These are phyloP conservation scores for Tetrahymena malaccensis DNA, from an alignment of 73 alveolate genomes.

Conservation along the genomic window DNA sequence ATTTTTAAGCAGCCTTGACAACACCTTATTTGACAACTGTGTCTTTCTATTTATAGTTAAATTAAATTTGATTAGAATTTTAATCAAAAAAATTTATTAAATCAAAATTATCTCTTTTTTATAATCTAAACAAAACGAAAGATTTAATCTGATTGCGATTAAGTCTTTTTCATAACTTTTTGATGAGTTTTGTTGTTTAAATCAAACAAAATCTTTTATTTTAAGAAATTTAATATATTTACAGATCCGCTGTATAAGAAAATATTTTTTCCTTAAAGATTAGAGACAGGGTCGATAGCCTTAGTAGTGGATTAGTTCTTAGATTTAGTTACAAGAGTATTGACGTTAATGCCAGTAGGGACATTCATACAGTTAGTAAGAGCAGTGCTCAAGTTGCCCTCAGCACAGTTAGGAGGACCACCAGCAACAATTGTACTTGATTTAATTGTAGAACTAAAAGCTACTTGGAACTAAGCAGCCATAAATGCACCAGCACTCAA, in stretches of 20 bases:
- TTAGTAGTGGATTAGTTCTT: not conserved
- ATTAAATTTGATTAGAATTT: too few relatives aligned
- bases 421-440: constrained; percentile 53
- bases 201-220: too few relatives aligned
- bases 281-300: not conserved
- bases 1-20: not conserved
- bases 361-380: not conserved
- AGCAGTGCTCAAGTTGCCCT: constrained; percentile 1
- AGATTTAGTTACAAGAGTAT: not conserved
- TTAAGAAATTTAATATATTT: not conserved
- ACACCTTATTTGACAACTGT: constrained; percentile 3
- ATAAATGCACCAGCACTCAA: constrained; percentile 53
- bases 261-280: not conserved
- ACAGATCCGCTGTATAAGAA: not conserved
- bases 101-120: too few relatives aligned
- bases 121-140: too few relatives aligned
- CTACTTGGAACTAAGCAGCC: constrained; percentile 52
- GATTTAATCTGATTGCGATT: not conserved
- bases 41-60: not conserved
- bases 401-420: constrained; percentile 55
- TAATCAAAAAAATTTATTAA: not conserved
- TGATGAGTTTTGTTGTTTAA: not conserved
- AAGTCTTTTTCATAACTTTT: not conserved
- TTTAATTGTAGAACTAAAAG: constrained; percentile 19
- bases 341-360: not conserved